phyloP scores from a whole-genome alignment of 2,329 filamentous ascomycete species.

The Epichloe elymi region DNA sequence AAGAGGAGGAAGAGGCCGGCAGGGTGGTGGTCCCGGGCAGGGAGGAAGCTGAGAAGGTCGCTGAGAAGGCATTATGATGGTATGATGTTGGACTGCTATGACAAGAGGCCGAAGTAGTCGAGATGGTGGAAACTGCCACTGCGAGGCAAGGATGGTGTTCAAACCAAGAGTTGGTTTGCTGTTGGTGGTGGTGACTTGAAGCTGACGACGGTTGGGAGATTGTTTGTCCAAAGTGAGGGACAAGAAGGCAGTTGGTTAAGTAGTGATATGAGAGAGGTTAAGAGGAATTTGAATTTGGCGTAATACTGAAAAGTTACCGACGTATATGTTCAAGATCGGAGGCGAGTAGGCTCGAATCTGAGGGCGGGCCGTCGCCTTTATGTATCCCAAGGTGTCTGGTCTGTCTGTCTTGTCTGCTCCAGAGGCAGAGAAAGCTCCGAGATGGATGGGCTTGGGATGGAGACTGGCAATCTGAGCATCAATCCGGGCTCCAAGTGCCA shows the following conservation, averaged over 20 bases:
- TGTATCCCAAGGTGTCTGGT: conserved; percentile 15
- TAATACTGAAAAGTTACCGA: not conserved
- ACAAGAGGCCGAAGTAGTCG: not conserved
- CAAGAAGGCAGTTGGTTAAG: not conserved
- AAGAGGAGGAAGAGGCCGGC: conserved; percentile 50
- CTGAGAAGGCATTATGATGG: conserved; percentile 39
- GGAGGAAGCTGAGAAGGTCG: conserved; percentile 54
- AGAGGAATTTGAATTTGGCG: not conserved
- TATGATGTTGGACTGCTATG: conserved; percentile 3
- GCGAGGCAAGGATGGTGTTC: not conserved
- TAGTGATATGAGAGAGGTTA: not conserved
- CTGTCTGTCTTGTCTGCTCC: not conserved
- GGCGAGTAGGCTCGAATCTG: not conserved
- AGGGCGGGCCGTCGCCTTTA: conserved; percentile 18
- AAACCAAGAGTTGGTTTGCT: not conserved
- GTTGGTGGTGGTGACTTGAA: not conserved
- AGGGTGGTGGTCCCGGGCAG: conserved; percentile 53
- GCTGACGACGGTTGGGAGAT: no score
- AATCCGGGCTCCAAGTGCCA: conserved; percentile 1
- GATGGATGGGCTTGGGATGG: conserved; percentile 1
- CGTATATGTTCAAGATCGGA: not conserved
- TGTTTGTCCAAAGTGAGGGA: not conserved
- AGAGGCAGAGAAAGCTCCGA: not conserved
- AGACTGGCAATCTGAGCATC: conserved; percentile 18
- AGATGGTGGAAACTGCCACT: not conserved